Evolutionary conservation across 2,329 filamentous ascomycete genomes (phyloP).

Genomic region (Huntiella bhutanensis): DNA sequence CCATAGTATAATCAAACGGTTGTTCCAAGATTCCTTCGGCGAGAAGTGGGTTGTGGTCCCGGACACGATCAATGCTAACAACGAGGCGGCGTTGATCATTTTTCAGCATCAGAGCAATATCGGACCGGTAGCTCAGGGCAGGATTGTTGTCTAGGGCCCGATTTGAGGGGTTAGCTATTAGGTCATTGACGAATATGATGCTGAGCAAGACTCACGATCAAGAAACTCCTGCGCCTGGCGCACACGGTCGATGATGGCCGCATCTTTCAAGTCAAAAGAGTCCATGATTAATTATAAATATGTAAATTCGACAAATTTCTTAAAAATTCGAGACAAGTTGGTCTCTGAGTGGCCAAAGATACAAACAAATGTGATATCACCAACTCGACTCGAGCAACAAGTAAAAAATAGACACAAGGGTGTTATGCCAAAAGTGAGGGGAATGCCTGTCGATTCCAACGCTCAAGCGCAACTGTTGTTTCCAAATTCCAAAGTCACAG

Average conservation of each 20-base stretch:
- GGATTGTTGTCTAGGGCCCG: conserved; percentile 28
- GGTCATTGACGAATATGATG: background rate
- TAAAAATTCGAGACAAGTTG: too few relatives aligned
- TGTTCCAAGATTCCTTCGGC: conserved; percentile 60
- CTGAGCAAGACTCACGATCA: conserved; percentile 45
- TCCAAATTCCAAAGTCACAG: background rate
- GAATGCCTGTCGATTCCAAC: conserved; percentile 1
- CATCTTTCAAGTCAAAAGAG: conserved; percentile 58
- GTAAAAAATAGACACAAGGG: background rate
- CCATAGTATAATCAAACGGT: conserved; percentile 74
- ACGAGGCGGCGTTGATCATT: conserved; percentile 44
- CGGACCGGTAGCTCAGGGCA: conserved; percentile 62
- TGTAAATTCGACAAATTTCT: too few relatives aligned
- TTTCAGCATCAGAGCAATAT: conserved; percentile 63
- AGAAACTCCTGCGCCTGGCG: conserved; percentile 82
- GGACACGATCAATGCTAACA: conserved; percentile 77
- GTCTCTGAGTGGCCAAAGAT: too few relatives aligned
- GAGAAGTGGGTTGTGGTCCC: conserved; percentile 68
- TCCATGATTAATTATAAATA: conserved; percentile 37
- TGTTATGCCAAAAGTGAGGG: background rate
- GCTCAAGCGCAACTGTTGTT: background rate
- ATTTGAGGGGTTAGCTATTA: background rate
- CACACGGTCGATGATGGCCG: conserved; percentile 66
- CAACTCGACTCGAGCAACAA: background rate
- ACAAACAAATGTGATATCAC: too few relatives aligned